Conservation (phyloP, 1,284 basidiomycete species). For the Puccinia horiana region DNA sequence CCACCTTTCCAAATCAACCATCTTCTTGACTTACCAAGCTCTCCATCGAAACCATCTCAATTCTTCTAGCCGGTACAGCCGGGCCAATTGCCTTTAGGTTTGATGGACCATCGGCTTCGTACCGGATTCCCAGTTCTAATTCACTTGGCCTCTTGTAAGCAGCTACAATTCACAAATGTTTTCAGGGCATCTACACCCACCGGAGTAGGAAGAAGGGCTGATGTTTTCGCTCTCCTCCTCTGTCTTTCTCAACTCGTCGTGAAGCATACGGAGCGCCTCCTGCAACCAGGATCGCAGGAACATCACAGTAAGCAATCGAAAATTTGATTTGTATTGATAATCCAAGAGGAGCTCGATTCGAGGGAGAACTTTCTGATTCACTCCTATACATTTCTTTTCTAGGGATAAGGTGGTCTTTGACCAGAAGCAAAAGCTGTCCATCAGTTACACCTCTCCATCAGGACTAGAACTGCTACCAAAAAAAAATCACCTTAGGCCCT, state of each 20-base stretch:
- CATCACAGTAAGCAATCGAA: constrained; percentile 12
- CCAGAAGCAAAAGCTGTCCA: neutral
- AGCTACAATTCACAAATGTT: no score
- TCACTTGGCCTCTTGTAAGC: neutral
- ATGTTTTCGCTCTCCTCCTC: neutral
- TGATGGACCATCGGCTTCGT: neutral
- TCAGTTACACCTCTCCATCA: neutral
- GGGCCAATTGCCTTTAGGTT: neutral
- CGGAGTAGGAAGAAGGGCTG: no score
- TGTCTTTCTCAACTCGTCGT: no score
- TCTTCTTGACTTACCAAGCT: no score
- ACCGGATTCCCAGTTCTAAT: neutral
- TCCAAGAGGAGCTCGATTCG: neutral
- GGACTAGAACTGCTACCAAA: neutral
- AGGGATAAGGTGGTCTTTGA: constrained; percentile 19
- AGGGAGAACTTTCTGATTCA: no score
- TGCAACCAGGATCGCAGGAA: constrained; percentile 22
- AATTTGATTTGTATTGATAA: neutral
- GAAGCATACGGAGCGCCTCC: neutral
- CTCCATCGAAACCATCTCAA: no score
- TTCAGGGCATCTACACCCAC: no score
- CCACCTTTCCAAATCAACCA: no score
- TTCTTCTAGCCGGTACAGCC: neutral
- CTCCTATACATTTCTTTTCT: neutral
- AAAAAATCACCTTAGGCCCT: constrained; percentile 13